phyloP scores from a whole-genome alignment of 2,329 filamentous ascomycete genomes.

The Alternaria sp. region DNA sequence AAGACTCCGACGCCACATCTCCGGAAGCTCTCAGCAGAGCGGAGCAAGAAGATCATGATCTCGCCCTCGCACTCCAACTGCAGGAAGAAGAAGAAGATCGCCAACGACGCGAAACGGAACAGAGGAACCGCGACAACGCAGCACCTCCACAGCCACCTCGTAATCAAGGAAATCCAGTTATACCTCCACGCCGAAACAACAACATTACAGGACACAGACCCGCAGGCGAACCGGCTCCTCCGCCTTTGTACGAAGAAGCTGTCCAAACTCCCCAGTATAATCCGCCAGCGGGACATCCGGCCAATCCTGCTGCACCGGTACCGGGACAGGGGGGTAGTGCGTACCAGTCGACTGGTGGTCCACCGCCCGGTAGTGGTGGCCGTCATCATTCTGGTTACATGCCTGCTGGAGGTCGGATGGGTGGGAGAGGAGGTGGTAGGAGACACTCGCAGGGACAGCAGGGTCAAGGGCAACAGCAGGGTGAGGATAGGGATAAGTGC shows the following conservation, averaged over 20 bases:
- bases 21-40: slow-evolving; percentile 55
- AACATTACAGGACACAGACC: slow-evolving; percentile 48
- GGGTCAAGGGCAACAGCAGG: not conserved
- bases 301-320: slow-evolving; percentile 48
- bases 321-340: slow-evolving; percentile 32
- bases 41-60: slow-evolving; percentile 82
- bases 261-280: slow-evolving; percentile 64
- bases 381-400: not conserved
- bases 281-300: slow-evolving; percentile 57
- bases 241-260: slow-evolving; percentile 72
- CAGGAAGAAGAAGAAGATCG: slow-evolving; percentile 93
- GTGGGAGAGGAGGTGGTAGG: not conserved
- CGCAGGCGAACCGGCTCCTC: slow-evolving; percentile 62
- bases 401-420: slow-evolving; percentile 27
- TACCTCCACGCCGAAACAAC: slow-evolving; percentile 56
- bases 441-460: not conserved
- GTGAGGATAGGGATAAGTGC: slow-evolving; percentile 43
- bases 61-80: slow-evolving; percentile 88
- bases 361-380: slow-evolving; percentile 15
- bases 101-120: slow-evolving; percentile 67
- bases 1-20: slow-evolving; percentile 32
- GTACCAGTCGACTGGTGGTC: slow-evolving; percentile 28
- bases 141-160: slow-evolving; percentile 50
- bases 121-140: slow-evolving; percentile 57
- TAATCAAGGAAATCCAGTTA: slow-evolving; percentile 52